Base-by-base conservation (phyloP, 2,329 filamentous ascomycete genomes). In the Aspergillus novofumigatus region DNA sequence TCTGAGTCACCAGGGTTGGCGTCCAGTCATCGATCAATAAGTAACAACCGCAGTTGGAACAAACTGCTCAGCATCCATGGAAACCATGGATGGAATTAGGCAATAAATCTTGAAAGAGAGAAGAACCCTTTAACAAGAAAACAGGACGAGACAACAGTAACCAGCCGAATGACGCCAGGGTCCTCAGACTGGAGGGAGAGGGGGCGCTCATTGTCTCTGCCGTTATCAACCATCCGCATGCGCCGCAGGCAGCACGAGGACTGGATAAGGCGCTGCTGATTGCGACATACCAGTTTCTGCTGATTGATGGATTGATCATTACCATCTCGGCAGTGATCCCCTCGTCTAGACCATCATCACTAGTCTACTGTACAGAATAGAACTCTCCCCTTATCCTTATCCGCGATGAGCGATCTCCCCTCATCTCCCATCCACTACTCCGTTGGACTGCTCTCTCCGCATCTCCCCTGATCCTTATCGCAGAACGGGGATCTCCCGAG, bases 1-100 rank as follows among this genome's bases (percentile, higher is more conserved):
- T 54, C 55, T 60, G 58, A 60, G 58, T 60, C 58, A 60, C 56
- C 52, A 53, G 49, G 29, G 41, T 35, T 52, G 32, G 28, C 1
- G 26, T 32, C 29, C 25, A 51, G 49, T 52, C 49, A 56, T 56
- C 26, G 25, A 52, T 45, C 49, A 47, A 47, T 47, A 50, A 17
- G 25, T 47, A 51, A n/a, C 32, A 44, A 35, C 42, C 25, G 49
- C 35, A 47, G 54, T 14, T 48, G 35, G 49, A 38, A 29, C 32
- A 29, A 21, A 17, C 21, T 20, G 44, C 42, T 23, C 42, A 45
- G 42, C 42, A 23, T 3, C 42, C 21, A 47, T 14, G 44, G 44
- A 14, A 26, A n/a, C 44, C 21, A 47, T 26, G n/a, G 44, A 26
- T 14, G 23, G 9, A 14, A 47, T 7, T 25, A 23, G 23, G 10